Percentiles rank a stretch among this genome's conserved stretches.
Conservation (phyloP, 2,329 filamentous ascomycete genomes). For the Sarocladium kiliense region DNA sequence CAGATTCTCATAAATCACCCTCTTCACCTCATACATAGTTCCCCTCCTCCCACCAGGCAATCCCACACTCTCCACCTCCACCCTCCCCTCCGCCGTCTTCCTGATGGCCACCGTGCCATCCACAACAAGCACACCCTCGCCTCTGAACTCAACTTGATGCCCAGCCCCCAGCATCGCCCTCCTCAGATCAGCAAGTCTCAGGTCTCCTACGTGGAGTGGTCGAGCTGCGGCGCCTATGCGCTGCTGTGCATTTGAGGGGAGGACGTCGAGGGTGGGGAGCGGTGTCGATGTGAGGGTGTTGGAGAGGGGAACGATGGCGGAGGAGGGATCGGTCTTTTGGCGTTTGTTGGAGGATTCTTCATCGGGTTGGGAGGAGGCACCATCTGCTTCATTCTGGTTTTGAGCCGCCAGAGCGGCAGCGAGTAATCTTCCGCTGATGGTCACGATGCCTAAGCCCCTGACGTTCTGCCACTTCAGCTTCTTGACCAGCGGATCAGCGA, state of each 20-base stretch:
- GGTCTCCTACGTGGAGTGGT: conserved; percentile 89
- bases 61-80: conserved; percentile 79
- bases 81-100: conserved; percentile 79
- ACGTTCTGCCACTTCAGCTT: conserved; percentile 94
- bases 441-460: conserved; percentile 82
- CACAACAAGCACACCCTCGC: conserved; percentile 86
- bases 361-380: background rate
- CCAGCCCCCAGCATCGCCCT: conserved; percentile 76
- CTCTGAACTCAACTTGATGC: conserved; percentile 86
- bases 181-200: conserved; percentile 81
- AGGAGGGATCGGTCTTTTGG: conserved; percentile 36
- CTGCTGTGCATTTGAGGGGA: conserved; percentile 53
- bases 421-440: conserved; percentile 70
- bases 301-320: conserved; percentile 21
- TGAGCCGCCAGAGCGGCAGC: conserved; percentile 34
- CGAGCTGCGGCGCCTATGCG: conserved; percentile 74
- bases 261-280: conserved; percentile 45
- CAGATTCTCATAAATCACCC: conserved; percentile 87
- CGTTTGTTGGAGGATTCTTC: conserved; percentile 36
- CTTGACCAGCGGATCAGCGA: conserved; percentile 79
- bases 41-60: conserved; percentile 37
- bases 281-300: conserved; percentile 14
- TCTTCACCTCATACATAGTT: conserved; percentile 83
- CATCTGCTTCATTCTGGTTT: conserved; percentile 32
- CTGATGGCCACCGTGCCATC: conserved; percentile 84